Percentiles rank a stretch among this genome's conserved stretches.
Conservation (phyloP, 257 asterid species). For the Penstemon newberryi region DNA sequence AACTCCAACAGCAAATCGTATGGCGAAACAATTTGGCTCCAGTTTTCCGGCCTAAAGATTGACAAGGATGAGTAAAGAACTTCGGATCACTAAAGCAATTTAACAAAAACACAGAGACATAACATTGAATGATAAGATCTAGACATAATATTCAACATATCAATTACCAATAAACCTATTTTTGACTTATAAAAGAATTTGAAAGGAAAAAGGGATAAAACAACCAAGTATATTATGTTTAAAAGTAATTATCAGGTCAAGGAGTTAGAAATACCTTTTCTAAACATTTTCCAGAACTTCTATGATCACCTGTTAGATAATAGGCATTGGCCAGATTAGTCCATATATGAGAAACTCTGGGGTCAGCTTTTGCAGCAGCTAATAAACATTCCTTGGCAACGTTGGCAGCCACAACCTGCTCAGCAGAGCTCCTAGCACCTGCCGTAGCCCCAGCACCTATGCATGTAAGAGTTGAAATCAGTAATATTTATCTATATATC, state of each 20-base stretch:
- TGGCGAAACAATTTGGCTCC: slow-evolving; percentile 96
- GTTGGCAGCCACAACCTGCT: slow-evolving; percentile 54
- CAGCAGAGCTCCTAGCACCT: slow-evolving; percentile 49
- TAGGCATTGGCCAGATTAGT: slow-evolving; percentile 87
- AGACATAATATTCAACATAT: neutral
- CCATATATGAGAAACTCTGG: slow-evolving; percentile 91
- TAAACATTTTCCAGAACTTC: slow-evolving; percentile 82
- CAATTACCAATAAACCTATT: slow-evolving; percentile 3
- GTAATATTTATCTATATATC: slow-evolving; percentile 10
- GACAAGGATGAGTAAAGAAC: slow-evolving; percentile 26
- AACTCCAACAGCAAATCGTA: slow-evolving; percentile 88
- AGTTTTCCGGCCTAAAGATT: slow-evolving; percentile 78
- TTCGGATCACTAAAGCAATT: slow-evolving; percentile 21
- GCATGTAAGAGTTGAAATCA: slow-evolving; percentile 15
- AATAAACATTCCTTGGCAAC: slow-evolving; percentile 93
- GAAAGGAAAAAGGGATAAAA: neutral
- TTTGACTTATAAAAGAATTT: neutral
- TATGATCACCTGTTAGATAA: slow-evolving; percentile 80
- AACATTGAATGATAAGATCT: neutral
- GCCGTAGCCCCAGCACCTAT: slow-evolving; percentile 82
- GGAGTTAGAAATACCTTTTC: slow-evolving; percentile 60
- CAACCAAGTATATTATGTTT: neutral
- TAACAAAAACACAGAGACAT: slow-evolving; percentile 12
- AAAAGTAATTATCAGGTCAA: neutral
- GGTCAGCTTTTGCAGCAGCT: slow-evolving; percentile 82